These are phyloP conservation scores for Sugiyamaella lignohabitans DNA, from an alignment of 805 yeast genomes.

Conservation along the genomic window DNA sequence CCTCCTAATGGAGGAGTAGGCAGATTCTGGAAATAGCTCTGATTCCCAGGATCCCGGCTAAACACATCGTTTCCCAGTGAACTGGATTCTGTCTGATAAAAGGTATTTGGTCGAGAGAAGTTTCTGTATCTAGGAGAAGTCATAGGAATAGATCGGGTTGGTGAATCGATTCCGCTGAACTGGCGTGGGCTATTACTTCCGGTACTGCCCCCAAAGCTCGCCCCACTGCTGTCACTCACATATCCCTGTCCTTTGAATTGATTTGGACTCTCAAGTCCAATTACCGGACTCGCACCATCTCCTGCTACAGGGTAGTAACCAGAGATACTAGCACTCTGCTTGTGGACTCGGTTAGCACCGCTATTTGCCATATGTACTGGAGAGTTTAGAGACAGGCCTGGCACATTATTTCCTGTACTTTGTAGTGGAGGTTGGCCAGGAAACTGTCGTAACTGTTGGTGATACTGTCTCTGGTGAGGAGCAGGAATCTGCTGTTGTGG, in stretches of 20 bases:
- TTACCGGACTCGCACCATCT: background rate
- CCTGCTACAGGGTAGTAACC: background rate
- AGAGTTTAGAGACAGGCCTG: no score
- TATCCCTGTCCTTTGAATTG: background rate
- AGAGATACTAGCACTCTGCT: background rate
- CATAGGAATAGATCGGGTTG: background rate
- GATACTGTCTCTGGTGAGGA: no score
- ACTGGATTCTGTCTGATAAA: conserved; percentile 14
- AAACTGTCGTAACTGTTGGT: background rate
- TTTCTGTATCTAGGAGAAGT: conserved; percentile 9
- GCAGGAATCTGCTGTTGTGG: no score
- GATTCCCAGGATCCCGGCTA: background rate
- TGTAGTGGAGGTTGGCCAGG: no score
- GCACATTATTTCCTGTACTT: no score
- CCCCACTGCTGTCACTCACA: background rate
- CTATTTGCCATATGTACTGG: no score
- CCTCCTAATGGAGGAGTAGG: conserved; percentile 4
- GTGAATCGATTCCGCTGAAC: no score
- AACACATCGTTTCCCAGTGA: background rate
- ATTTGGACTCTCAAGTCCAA: no score
- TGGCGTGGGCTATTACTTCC: no score
- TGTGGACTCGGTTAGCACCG: background rate
- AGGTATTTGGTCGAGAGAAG: conserved; percentile 22
- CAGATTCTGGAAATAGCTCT: background rate
- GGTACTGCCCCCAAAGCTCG: background rate